Evolutionary conservation across 805 yeast species (phyloP).

Genomic region (Candida ascalaphidarum): DNA sequence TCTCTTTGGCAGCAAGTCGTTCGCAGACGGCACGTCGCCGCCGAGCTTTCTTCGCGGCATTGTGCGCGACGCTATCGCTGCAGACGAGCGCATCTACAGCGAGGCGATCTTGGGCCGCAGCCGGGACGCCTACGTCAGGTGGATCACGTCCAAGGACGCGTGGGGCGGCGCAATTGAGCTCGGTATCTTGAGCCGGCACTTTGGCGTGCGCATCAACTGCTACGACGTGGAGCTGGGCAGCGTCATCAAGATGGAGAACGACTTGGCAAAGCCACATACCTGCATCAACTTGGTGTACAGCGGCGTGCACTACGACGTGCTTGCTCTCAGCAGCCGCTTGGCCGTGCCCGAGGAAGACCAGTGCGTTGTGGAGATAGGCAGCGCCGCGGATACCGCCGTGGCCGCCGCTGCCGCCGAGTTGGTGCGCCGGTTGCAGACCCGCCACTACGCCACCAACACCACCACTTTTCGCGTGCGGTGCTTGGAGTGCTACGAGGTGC

Average conservation of each 20-base stretch:
- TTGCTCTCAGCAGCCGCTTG: slow-evolving; percentile 20
- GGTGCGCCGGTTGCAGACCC: slow-evolving; percentile 35
- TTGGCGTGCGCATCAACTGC: slow-evolving; percentile 46
- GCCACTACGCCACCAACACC: slow-evolving; percentile 60
- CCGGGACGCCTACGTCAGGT: slow-evolving; percentile 39
- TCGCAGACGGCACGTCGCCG: slow-evolving; percentile 29
- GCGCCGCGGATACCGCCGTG: slow-evolving; percentile 22
- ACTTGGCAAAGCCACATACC: slow-evolving; percentile 19
- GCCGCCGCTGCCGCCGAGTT: slow-evolving; percentile 29
- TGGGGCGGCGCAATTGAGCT: slow-evolving; percentile 88
- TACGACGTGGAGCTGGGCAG: slow-evolving; percentile 58
- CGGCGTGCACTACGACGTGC: slow-evolving; percentile 69
- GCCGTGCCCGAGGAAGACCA: slow-evolving; percentile 22
- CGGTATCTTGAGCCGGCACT: slow-evolving; percentile 47
- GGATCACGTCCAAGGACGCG: slow-evolving; percentile 53
- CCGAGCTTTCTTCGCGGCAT: slow-evolving; percentile 31
- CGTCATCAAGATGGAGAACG: slow-evolving; percentile 41
- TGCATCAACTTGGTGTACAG: slow-evolving; percentile 53
- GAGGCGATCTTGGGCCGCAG: slow-evolving; percentile 52
- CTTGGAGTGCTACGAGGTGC: slow-evolving; percentile 39
- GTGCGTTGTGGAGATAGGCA: slow-evolving; percentile 33
- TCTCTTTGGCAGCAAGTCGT: slow-evolving; percentile 16
- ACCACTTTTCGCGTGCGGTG: slow-evolving; percentile 50
- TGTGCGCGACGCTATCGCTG: slow-evolving; percentile 38
- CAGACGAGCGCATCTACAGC: slow-evolving; percentile 33